phyloP scores from a whole-genome alignment of 2,329 filamentous ascomycete genomes.

The Cercospora brassicicola region DNA sequence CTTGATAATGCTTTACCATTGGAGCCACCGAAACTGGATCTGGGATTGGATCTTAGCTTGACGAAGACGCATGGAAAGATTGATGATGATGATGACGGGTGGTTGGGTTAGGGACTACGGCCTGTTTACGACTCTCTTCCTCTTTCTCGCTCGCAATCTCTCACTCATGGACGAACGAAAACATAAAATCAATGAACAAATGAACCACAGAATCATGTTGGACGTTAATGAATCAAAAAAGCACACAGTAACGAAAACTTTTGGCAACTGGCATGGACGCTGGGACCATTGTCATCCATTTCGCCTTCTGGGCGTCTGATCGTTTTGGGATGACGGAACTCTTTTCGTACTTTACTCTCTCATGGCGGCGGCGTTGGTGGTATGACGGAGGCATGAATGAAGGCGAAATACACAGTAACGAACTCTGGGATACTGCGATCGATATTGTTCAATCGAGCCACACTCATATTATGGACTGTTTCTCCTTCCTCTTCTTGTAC shows the following conservation, averaged over 20 bases:
- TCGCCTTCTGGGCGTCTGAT: neutral
- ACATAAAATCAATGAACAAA: neutral
- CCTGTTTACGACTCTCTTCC: conserved; percentile 3
- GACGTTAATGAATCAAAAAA: neutral
- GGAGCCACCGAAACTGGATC: conserved; percentile 29
- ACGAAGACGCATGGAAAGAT: conserved; percentile 15
- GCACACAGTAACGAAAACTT: neutral
- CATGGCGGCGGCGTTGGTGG: neutral
- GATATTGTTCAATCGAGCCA: neutral
- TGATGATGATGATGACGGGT: conserved; percentile 33
- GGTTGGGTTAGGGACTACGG: conserved; percentile 31
- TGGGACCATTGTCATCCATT: neutral
- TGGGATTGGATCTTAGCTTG: conserved; percentile 28
- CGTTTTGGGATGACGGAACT: neutral
- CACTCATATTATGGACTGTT: neutral
- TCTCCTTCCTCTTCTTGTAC: neutral
- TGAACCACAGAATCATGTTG: neutral
- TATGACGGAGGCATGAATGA: neutral
- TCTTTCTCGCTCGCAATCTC: neutral
- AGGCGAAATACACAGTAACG: neutral
- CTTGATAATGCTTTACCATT: conserved; percentile 24
- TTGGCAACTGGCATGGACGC: neutral
- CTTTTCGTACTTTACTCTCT: conserved; percentile 2
- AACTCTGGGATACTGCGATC: neutral
- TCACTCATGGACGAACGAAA: neutral